Evolutionary conservation across 148 eudicot species (phyloP), one percentile per base, ranked within the genome.

Genomic region (Selenicereus undatus): DNA sequence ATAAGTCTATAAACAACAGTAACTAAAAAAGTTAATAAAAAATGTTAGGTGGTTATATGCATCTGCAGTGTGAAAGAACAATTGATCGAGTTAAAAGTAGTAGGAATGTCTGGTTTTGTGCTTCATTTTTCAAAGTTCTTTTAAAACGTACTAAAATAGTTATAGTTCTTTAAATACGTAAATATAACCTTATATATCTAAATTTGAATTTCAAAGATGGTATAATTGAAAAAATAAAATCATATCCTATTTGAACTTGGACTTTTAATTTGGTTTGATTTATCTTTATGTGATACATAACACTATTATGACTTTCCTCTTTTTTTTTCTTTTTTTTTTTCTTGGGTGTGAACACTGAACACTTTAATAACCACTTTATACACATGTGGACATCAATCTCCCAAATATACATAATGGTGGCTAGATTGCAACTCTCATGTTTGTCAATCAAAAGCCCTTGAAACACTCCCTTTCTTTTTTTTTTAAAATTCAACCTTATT

Each of bases 361-460:
- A 72, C 24, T 35, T 2, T 71, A 0, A 69, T 69, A 20, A 14
- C 72, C 12, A 69, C 72, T 69, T 69, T 29, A 69, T 69, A 69
- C 14, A 72, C 75, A 39, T 32, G 45, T 20, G 74, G 48, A 71
- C 74, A 71, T 13, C 1, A 71, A 18, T 20, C n/a, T 20, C 22
- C 22, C 18, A 16, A 17, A 66, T 27, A 27, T 27, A 27, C 13
- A 51, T 24, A 29, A 27, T 75, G 64, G 16, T 75, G 30, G 71
- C 71, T 45, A 75, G 39, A 75, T 75, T 29, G 18, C 35, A 27
- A 75, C 18, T 75, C 76, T 74, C 66, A 71, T 79, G 77, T 54
- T 70, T 79, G 69, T 70, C 85, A 69, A 75, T 75, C 76, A 79
- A 83, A 64, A 64, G 35, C 48, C 68, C 66, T 17, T 32, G 45